These are phyloP conservation scores for Coniochaeta prunicola DNA, from an alignment of 2,329 filamentous ascomycete genomes.

Conservation along the genomic window DNA sequence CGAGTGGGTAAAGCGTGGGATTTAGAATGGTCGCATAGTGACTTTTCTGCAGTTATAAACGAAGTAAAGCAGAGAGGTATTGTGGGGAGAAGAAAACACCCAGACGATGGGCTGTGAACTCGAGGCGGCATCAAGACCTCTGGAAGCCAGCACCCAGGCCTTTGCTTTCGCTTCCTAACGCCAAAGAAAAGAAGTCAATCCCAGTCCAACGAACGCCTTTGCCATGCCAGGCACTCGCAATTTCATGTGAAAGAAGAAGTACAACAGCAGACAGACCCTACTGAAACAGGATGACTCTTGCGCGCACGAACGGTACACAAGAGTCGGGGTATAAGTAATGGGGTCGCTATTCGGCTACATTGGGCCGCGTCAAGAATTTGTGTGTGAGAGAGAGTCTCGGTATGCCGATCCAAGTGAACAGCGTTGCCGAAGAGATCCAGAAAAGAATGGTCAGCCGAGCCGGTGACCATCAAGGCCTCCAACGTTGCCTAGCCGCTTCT, in stretches of 20 bases:
- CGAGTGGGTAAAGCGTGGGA: too few species aligned
- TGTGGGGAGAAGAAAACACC: not conserved
- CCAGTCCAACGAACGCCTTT: slow-evolving; percentile 1
- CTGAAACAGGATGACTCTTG: not conserved
- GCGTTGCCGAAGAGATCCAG: too few species aligned
- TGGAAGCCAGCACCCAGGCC: not conserved
- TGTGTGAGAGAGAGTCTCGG: too few species aligned
- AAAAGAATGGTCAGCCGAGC: not conserved
- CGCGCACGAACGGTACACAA: not conserved
- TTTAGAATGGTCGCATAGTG: too few species aligned
- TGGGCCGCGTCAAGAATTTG: too few species aligned
- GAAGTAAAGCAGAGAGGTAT: not conserved
- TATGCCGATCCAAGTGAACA: too few species aligned
- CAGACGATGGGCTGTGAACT: not conserved
- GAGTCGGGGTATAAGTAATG: not conserved
- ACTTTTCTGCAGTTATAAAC: not conserved
- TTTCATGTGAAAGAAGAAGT: not conserved
- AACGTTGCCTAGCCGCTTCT: slow-evolving; percentile 40
- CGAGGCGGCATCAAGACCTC: not conserved
- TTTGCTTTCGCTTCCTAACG: not conserved
- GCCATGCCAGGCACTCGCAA: not conserved
- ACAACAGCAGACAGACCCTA: not conserved
- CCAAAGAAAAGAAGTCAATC: not conserved
- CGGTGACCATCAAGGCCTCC: slow-evolving; percentile 24
- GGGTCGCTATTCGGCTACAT: not conserved